Base-by-base conservation (phyloP, 352 stramenopile genomes). In the Globisporangium sylvaticum region DNA sequence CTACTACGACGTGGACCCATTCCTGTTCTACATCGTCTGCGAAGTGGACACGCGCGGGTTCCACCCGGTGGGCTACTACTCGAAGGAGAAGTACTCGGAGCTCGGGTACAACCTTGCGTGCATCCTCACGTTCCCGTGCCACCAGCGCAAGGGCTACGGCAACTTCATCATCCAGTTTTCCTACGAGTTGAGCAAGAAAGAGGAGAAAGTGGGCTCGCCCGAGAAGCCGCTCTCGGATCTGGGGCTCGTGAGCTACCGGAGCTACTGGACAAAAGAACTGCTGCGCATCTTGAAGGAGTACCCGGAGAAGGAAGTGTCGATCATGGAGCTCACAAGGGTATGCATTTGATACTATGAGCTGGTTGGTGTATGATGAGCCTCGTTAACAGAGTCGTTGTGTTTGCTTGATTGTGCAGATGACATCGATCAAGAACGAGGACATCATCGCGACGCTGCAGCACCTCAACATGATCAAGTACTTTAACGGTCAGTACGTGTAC, bases 101-200 rank as follows among this genome's bases (percentile, higher is more conserved):
- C 88, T 99, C 70, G 97, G 97, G 5, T 99, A 99, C 83, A 99
- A 99, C 76, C 77, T 99, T 37, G 97, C 98, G 34, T 99, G 98
- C 78, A 99, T 99, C 71, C 86, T 99, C 31, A 99, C 97, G 14
- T 98, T 99, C 75, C 98, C 98, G 20, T 98, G 98, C 75, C 98
- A 98, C 75, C 98, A 99, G 80, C 93, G 98, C 58, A 97, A 97
- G 70, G 98, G 98, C 34, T 99, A 99, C 78, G 98, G 98, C 52
- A 99, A 99, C 77, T 99, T 99, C 68, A 98, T 99, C 68, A 99
- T 99, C 73, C 97, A 94, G 65, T 94, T 99, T 55, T 98, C 91
- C 10, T 99, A 99, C 81, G 97, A 99, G 78, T 84, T 99, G 20
- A 98, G 93, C 70, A 99, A 99, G 80, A 92, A 96, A 50, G 98